phyloP scores from a whole-genome alignment of 2,329 filamentous ascomycete species.

The Phialocephala subalpina region DNA sequence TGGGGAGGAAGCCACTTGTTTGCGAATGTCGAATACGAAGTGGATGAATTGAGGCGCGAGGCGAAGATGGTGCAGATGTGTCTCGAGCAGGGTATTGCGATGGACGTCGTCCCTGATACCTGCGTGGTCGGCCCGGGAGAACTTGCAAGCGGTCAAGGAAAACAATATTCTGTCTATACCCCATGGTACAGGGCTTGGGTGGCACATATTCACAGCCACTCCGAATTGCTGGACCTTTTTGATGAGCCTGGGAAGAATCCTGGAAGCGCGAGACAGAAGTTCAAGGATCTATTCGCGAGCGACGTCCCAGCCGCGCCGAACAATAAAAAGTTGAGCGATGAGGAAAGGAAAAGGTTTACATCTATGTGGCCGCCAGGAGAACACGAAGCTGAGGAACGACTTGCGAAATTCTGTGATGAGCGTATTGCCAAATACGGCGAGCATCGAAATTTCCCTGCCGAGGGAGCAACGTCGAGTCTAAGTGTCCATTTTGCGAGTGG shows the following conservation, averaged over 20 bases:
- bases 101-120: conserved; percentile 81
- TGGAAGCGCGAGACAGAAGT: conserved; percentile 49
- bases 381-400: conserved; percentile 69
- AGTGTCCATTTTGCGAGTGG: conserved; percentile 77
- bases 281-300: conserved; percentile 64
- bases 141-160: conserved; percentile 72
- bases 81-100: conserved; percentile 68
- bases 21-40: conserved; percentile 90
- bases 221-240: conserved; percentile 69
- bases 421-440: conserved; percentile 69
- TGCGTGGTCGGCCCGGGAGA: conserved; percentile 81
- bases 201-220: conserved; percentile 73
- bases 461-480: conserved; percentile 70
- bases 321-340: conserved; percentile 66
- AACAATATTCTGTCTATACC: conserved; percentile 83
- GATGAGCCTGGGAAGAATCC: conserved; percentile 67
- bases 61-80: conserved; percentile 68
- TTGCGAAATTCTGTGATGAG: conserved; percentile 73
- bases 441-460: conserved; percentile 70
- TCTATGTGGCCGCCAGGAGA: conserved; percentile 79
- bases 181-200: conserved; percentile 86
- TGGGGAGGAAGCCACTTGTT: conserved; percentile 82
- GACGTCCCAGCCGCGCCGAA: conserved; percentile 67
- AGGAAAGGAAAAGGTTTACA: conserved; percentile 65
- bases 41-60: conserved; percentile 86